These are phyloP conservation scores for Lachnellula subtilissima DNA, from an alignment of 2,329 filamentous ascomycete species.

Conservation along the genomic window DNA sequence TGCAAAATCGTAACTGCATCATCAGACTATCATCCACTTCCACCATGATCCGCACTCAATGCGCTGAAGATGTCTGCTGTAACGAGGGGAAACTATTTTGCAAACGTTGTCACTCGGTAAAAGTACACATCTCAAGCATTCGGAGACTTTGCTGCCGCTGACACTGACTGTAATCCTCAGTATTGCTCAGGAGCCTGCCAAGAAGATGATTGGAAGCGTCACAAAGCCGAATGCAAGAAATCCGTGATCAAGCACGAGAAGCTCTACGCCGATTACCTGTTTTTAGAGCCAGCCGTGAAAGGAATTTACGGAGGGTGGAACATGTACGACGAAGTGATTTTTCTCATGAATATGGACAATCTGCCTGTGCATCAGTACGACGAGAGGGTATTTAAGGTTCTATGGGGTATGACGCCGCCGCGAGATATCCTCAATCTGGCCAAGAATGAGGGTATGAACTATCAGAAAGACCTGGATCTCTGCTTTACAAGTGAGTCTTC, in stretches of 20 bases:
- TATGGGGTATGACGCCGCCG: not conserved
- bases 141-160: not conserved
- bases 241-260: not conserved
- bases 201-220: not conserved
- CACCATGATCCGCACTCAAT: too few species aligned
- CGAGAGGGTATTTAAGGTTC: not conserved
- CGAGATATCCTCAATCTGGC: not conserved
- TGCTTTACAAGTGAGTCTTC: not conserved
- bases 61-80: too few species aligned
- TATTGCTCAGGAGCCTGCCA: not conserved
- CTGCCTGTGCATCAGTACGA: not conserved
- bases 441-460: not conserved
- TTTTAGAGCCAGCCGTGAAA: not conserved
- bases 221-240: not conserved
- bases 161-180: not conserved
- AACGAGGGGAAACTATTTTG: too few species aligned
- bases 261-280: not conserved
- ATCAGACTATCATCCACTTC: too few species aligned
- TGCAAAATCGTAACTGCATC: too few species aligned
- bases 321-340: not conserved
- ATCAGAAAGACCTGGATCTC: not conserved
- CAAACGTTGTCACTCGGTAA: not conserved
- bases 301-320: not conserved
- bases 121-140: not conserved
- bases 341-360: not conserved